A percentile compares a stretch with the other conserved stretches of the same genome.
phyloP scores from a whole-genome alignment of 805 yeast genomes.

The Komagataella mondaviorum region DNA sequence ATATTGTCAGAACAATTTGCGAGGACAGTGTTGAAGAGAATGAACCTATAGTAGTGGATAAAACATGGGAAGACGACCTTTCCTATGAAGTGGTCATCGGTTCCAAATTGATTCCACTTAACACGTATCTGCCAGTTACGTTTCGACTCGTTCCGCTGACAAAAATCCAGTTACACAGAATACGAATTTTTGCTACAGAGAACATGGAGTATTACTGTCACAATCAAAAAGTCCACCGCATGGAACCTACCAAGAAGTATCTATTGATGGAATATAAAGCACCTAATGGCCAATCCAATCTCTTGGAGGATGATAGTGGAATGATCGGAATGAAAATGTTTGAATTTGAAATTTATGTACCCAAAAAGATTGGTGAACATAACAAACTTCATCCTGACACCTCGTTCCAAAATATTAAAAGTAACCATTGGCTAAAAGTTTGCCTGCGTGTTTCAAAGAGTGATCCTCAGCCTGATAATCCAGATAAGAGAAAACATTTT shows the following conservation, averaged over 20 bases:
- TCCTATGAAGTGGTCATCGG: constrained; percentile 86
- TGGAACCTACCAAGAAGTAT: constrained; percentile 80
- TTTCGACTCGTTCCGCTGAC: constrained; percentile 79
- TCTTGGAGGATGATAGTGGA: constrained; percentile 30
- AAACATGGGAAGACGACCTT: constrained; percentile 90
- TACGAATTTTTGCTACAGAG: constrained; percentile 78
- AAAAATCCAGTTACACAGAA: constrained; percentile 75
- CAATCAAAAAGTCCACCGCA: constrained; percentile 76
- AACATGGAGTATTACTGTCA: constrained; percentile 83
- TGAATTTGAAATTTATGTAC: constrained; percentile 79
- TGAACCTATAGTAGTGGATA: constrained; percentile 82
- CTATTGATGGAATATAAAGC: constrained; percentile 75
- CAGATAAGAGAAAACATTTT: constrained; percentile 67
- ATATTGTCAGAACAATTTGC: constrained; percentile 61
- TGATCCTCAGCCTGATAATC: constrained; percentile 33
- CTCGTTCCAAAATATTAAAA: constrained; percentile 61
- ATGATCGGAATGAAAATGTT: constrained; percentile 66
- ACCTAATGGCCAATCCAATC: constrained; percentile 28
- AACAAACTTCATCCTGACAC: constrained; percentile 76
- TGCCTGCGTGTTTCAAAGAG: constrained; percentile 64
- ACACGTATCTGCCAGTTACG: constrained; percentile 73
- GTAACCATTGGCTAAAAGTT: constrained; percentile 93
- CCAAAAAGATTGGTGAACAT: constrained; percentile 46
- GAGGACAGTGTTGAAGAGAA: constrained; percentile 74
- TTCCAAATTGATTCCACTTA: constrained; percentile 76